Percentiles rank a stretch among this genome's conserved stretches.
These are phyloP conservation scores for Fusarium sp. DNA, from an alignment of 2,329 filamentous ascomycete species.

Conservation along the genomic window DNA sequence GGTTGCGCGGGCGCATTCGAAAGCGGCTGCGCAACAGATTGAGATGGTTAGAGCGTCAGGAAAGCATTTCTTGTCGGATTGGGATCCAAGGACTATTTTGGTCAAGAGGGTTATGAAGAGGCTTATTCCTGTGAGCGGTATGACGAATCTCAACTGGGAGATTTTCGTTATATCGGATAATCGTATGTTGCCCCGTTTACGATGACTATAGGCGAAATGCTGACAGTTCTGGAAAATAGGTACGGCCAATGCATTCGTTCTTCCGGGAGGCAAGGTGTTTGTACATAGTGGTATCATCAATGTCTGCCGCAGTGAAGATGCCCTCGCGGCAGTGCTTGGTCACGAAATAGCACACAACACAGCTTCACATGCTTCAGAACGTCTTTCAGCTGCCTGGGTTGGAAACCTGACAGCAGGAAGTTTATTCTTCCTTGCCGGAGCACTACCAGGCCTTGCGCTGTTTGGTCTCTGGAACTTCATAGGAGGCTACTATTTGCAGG, in stretches of 20 bases:
- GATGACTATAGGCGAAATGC: neutral
- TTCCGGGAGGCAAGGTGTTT: conserved; percentile 84
- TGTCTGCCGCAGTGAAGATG: conserved; percentile 74
- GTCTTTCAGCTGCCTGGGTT: conserved; percentile 65
- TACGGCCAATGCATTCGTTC: conserved; percentile 79
- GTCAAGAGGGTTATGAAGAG: conserved; percentile 74
- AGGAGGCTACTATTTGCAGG: conserved; percentile 61
- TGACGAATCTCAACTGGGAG: conserved; percentile 73
- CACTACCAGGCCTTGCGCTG: conserved; percentile 55
- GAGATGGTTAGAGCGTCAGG: conserved; percentile 64
- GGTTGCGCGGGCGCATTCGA: conserved; percentile 58
- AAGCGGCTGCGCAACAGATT: conserved; percentile 57
- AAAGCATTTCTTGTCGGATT: conserved; percentile 66
- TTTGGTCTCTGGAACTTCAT: conserved; percentile 57
- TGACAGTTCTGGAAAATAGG: conserved; percentile 44
- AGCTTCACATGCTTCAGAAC: conserved; percentile 75
- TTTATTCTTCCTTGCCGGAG: conserved; percentile 61
- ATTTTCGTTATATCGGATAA: conserved; percentile 78
- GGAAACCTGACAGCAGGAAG: conserved; percentile 63
- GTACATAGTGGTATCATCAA: conserved; percentile 79
- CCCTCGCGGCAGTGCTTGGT: conserved; percentile 78
- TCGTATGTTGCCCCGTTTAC: conserved; percentile 49
- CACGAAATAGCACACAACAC: conserved; percentile 85
- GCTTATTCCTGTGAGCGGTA: conserved; percentile 74
- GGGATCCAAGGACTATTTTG: conserved; percentile 66